Conservation (phyloP, 1,284 basidiomycete species). For the Naganishia albida region DNA sequence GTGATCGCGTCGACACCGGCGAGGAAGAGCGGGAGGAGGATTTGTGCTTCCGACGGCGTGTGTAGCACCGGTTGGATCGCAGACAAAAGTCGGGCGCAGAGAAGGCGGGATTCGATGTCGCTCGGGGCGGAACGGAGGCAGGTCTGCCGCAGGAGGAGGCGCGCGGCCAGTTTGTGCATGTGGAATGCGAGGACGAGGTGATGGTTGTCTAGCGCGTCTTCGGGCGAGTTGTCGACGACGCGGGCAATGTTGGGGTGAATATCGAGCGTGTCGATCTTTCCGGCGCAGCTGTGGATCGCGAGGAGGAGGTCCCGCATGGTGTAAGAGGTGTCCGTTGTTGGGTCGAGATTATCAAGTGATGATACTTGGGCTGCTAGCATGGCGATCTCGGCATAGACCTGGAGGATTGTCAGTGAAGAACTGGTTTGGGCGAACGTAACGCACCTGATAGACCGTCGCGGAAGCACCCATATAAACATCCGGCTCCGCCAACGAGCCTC, state of each 20-base stretch:
- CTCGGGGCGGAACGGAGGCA: constrained; percentile 37
- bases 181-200: constrained; percentile 41
- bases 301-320: constrained; percentile 11
- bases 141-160: constrained; percentile 43
- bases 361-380: constrained; percentile 37
- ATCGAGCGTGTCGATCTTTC: constrained; percentile 25
- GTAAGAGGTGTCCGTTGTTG: constrained; percentile 10
- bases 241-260: constrained; percentile 14
- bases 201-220: constrained; percentile 30
- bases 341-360: not conserved
- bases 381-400: constrained; percentile 41
- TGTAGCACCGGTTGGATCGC: constrained; percentile 40
- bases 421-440: not conserved
- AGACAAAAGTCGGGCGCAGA: constrained; percentile 39
- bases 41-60: constrained; percentile 43
- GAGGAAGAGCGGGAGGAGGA: constrained; percentile 46
- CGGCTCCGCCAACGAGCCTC: constrained; percentile 35
- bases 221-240: constrained; percentile 20
- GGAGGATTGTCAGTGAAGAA: not conserved
- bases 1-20: constrained; percentile 39
- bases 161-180: constrained; percentile 41
- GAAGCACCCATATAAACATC: constrained; percentile 43
- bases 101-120: constrained; percentile 40
- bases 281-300: constrained; percentile 21
- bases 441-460: constrained; percentile 38